Conservation (phyloP, 768 basidiomycete genomes). For the Phanerodontia chrysosporium region DNA sequence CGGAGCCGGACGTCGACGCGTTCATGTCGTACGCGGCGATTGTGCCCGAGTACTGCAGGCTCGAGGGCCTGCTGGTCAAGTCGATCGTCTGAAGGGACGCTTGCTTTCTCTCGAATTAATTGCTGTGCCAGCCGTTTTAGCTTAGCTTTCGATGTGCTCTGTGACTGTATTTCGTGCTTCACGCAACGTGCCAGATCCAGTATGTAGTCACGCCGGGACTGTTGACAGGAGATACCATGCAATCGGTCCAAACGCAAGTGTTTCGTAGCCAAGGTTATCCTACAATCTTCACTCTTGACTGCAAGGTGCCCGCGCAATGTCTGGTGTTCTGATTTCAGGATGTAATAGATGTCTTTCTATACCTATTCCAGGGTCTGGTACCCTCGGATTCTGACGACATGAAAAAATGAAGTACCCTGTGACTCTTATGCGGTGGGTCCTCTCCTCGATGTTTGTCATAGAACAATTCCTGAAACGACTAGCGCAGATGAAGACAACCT, state of each 20-base stretch:
- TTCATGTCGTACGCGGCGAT: constrained; percentile 85
- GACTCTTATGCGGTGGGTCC: no score
- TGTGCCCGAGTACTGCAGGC: constrained; percentile 76
- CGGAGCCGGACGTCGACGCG: constrained; percentile 79
- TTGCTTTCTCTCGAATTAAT: neutral
- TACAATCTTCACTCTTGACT: neutral
- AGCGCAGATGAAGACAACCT: no score
- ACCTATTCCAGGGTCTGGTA: no score
- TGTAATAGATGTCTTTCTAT: no score
- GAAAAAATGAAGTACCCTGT: no score
- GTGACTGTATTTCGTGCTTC: constrained; percentile 5
- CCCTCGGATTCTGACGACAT: no score
- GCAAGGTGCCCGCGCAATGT: neutral
- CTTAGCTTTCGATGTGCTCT: constrained; percentile 9
- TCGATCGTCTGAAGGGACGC: constrained; percentile 6
- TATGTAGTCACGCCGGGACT: neutral
- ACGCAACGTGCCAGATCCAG: neutral
- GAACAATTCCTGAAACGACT: no score
- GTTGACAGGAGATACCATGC: neutral
- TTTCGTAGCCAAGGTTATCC: neutral
- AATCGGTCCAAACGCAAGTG: neutral
- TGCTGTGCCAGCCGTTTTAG: constrained; percentile 7
- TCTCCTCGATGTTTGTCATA: no score
- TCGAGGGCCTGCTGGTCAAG: constrained; percentile 78
- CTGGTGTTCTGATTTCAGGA: no score